Conservation (phyloP, 495 filamentous ascomycete species). For the Schizothecium vesticola region DNA sequence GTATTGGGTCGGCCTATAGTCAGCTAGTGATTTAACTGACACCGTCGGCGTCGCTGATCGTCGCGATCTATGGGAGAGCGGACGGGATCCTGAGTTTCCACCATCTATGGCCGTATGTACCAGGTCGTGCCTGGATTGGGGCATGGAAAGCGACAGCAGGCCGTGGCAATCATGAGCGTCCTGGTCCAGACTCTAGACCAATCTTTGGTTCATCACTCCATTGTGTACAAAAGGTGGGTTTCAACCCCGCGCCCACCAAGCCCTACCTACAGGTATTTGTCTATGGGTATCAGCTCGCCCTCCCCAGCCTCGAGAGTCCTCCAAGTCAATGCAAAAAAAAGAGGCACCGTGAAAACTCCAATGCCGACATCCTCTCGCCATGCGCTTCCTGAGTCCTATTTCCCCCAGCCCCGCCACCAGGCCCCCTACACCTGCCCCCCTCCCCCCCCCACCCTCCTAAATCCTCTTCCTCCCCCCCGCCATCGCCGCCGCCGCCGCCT, state of each 20-base stretch:
- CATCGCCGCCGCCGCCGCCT: not conserved
- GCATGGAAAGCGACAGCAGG: too few species aligned
- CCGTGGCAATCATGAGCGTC: too few species aligned
- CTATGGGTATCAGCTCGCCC: not conserved
- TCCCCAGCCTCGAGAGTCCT: not conserved
- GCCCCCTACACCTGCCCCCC: too few species aligned
- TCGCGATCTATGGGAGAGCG: constrained; percentile 49
- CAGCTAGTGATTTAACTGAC: too few species aligned
- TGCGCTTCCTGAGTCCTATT: too few species aligned
- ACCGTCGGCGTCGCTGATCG: too few species aligned
- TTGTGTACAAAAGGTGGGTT: not conserved
- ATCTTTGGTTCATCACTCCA: not conserved
- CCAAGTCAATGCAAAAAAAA: not conserved
- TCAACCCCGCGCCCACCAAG: not conserved
- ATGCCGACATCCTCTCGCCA: not conserved
- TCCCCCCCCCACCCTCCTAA: not conserved
- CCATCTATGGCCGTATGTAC: constrained; percentile 43
- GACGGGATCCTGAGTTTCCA: constrained; percentile 47
- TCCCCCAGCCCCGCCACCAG: too few species aligned
- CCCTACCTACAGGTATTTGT: not conserved
- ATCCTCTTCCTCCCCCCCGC: constrained; percentile 2
- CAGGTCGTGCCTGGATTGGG: too few species aligned
- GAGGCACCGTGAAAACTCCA: not conserved
- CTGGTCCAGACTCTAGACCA: too few species aligned
- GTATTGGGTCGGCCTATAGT: too few species aligned